Conservation (phyloP, 805 yeast species). For the Helenozyma rhizophorensis region DNA sequence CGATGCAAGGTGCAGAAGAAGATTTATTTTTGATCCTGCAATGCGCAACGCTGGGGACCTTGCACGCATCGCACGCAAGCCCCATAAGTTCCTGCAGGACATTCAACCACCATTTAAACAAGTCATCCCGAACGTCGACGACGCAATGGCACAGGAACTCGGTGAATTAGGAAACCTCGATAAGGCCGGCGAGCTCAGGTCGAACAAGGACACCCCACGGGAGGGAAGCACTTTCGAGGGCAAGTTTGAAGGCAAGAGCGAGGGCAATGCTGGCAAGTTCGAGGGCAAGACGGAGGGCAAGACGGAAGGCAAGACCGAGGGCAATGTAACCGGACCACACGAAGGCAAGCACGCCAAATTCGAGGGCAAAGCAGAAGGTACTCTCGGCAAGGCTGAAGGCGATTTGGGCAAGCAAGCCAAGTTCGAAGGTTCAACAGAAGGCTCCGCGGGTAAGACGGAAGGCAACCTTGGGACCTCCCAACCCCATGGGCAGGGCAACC, state of each 20-base stretch:
- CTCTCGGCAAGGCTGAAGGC: slow-evolving; percentile 1
- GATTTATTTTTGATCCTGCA: no score
- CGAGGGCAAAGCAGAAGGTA: slow-evolving; percentile 9
- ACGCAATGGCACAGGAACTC: slow-evolving; percentile 8
- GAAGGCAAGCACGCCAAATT: slow-evolving; percentile 5
- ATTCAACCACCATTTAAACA: no score
- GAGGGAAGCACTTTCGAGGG: not conserved
- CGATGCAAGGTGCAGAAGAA: no score
- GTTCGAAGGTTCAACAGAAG: slow-evolving; percentile 10
- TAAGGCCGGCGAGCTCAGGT: slow-evolving; percentile 3
- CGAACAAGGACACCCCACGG: slow-evolving; percentile 3
- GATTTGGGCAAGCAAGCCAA: slow-evolving; percentile 1
- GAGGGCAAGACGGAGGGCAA: slow-evolving; percentile 13
- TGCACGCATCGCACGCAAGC: no score
- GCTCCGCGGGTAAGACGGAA: slow-evolving; percentile 12
- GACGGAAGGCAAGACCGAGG: slow-evolving; percentile 9
- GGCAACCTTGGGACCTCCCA: not conserved
- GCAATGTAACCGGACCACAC: slow-evolving; percentile 6
- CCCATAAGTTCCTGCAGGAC: no score
- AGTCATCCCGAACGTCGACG: no score
- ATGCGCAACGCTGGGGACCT: no score
- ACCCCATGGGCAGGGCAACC: no score
- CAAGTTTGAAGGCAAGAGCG: slow-evolving; percentile 4
- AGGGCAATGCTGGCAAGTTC: slow-evolving; percentile 5
- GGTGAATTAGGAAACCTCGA: slow-evolving; percentile 16